These are phyloP conservation scores for Sarcodon sp. DNA, from an alignment of 768 basidiomycete genomes.

Conservation along the genomic window DNA sequence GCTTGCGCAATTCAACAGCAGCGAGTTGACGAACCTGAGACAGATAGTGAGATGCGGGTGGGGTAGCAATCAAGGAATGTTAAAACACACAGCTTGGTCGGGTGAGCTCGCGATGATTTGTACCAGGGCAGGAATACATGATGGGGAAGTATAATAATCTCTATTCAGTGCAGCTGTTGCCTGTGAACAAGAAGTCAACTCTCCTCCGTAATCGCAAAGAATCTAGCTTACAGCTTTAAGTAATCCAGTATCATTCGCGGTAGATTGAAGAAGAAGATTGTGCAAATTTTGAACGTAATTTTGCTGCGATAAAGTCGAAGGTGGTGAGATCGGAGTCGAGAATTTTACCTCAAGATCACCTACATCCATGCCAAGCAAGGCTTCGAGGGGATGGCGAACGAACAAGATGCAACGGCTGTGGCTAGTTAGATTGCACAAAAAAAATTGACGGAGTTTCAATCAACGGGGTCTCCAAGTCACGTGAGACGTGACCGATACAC, in stretches of 20 bases:
- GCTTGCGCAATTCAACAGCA: conserved; percentile 93
- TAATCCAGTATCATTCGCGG: conserved; percentile 76
- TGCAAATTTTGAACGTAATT: conserved; percentile 74
- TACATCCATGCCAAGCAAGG: too few relatives aligned
- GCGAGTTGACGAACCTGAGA: conserved; percentile 88
- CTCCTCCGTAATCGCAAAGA: conserved; percentile 4
- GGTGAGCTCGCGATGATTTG: conserved; percentile 77
- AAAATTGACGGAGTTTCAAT: too few relatives aligned
- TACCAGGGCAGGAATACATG: conserved; percentile 85
- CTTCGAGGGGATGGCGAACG: too few relatives aligned
- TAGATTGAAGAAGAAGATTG: conserved; percentile 73
- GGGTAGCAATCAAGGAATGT: conserved; percentile 1
- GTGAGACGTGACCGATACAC: too few relatives aligned
- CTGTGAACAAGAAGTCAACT: conserved; percentile 23
- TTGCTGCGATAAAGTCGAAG: conserved; percentile 26
- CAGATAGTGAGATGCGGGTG: neutral
- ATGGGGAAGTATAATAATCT: conserved; percentile 84
- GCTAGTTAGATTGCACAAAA: too few relatives aligned
- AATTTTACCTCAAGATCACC: too few relatives aligned
- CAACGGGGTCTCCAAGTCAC: too few relatives aligned
- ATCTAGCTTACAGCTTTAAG: conserved; percentile 68
- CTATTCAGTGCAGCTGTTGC: conserved; percentile 86
- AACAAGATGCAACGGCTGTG: too few relatives aligned
- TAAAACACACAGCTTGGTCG: conserved; percentile 60
- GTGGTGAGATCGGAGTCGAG: neutral